These are phyloP conservation scores for Chlamydomonas sp. DNA, from an alignment of 139 green algal genomes.

Conservation along the genomic window DNA sequence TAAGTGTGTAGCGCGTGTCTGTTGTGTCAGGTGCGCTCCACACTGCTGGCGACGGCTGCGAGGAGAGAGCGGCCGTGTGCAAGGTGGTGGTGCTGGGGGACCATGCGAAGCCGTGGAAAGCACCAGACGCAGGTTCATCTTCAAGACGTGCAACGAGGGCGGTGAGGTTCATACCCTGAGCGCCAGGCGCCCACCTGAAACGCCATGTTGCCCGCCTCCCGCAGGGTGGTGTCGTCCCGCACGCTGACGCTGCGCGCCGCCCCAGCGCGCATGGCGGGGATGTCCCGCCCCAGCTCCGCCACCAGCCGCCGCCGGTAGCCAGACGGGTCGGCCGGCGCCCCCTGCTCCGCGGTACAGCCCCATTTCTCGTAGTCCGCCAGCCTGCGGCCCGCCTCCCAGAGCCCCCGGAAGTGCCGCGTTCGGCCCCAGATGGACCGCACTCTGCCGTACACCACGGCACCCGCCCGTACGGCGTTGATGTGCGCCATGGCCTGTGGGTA, in stretches of 20 bases:
- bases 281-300: neutral
- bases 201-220: neutral
- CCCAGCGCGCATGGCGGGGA: no score
- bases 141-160: neutral
- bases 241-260: neutral
- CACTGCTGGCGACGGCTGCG: neutral
- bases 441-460: no score
- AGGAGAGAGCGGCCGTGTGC: neutral
- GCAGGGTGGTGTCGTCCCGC: neutral
- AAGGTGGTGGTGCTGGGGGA: no score
- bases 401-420: no score
- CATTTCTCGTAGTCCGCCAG: no score
- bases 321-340: no score
- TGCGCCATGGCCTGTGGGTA: no score
- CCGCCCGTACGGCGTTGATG: no score
- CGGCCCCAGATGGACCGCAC: no score
- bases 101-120: neutral
- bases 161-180: neutral
- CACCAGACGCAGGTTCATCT: neutral
- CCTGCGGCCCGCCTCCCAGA: no score
- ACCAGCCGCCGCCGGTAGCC: no score
- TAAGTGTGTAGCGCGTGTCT: neutral
- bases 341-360: no score
- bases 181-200: neutral
- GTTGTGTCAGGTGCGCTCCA: neutral